A percentile compares a stretch with the other conserved stretches of the same genome.
Conservation (phyloP, 345 rosid genomes). For the Lepidium didymum region DNA sequence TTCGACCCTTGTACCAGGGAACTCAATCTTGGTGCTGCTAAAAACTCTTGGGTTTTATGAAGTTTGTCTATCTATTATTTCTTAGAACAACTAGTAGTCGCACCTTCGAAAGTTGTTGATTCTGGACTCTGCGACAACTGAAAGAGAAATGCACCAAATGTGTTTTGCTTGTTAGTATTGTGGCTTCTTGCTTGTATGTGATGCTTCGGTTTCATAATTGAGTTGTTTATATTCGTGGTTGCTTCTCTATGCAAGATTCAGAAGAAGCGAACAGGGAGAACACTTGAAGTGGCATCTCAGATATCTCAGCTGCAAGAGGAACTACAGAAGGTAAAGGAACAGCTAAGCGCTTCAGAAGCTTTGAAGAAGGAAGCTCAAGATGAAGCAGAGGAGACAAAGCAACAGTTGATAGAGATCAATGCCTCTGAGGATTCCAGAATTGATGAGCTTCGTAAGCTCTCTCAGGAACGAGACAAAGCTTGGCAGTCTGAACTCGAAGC, state of each 20-base stretch:
- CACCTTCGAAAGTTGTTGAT: background rate
- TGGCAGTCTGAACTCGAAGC: constrained; percentile 99
- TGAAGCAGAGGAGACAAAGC: constrained; percentile 73
- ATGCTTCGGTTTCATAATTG: background rate
- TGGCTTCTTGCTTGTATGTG: background rate
- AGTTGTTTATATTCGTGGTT: background rate
- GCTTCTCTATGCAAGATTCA: constrained; percentile 27
- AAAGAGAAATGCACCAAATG: background rate
- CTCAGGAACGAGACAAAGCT: constrained; percentile 81
- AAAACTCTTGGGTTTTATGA: background rate
- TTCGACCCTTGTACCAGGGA: background rate
- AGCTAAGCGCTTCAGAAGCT: constrained; percentile 62
- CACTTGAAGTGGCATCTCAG: constrained; percentile 62
- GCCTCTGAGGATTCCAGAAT: constrained; percentile 73
- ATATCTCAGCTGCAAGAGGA: constrained; percentile 73
- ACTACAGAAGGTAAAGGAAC: constrained; percentile 70
- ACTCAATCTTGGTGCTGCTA: background rate
- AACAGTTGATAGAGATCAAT: constrained; percentile 66
- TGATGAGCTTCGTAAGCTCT: constrained; percentile 73
- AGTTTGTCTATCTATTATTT: background rate
- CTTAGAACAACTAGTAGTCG: background rate
- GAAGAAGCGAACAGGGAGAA: constrained; percentile 53
- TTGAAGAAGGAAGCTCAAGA: constrained; percentile 60
- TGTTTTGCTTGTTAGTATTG: background rate
- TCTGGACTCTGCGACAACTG: background rate